phyloP scores from a whole-genome alignment of 2,329 filamentous ascomycete species.

The Colletotrichum tamarilloi region DNA sequence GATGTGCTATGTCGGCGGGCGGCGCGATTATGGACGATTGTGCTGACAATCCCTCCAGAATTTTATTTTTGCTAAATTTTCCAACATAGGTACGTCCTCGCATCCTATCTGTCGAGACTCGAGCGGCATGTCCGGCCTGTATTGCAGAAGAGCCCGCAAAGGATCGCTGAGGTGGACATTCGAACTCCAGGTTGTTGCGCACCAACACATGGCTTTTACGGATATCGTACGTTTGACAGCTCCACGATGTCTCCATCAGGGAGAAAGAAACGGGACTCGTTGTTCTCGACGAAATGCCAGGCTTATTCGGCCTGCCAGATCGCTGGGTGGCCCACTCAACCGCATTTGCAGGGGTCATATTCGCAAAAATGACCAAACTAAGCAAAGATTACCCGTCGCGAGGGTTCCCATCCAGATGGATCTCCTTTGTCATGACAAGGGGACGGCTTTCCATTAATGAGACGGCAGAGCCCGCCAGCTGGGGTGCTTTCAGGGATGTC shows the following conservation, averaged over 20 bases:
- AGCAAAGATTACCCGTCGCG: constrained; percentile 33
- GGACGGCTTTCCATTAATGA: constrained; percentile 27
- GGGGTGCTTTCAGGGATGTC: constrained; percentile 25
- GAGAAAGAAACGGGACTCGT: constrained; percentile 31
- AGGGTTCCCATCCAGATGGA: constrained; percentile 30
- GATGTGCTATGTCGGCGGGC: constrained; percentile 7
- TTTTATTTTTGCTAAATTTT: neutral
- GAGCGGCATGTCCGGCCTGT: constrained; percentile 23
- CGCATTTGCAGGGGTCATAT: constrained; percentile 26
- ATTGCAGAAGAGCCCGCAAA: constrained; percentile 14
- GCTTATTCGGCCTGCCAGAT: constrained; percentile 34
- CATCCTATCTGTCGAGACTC: constrained; percentile 3
- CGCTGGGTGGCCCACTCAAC: constrained; percentile 30
- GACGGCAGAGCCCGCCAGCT: constrained; percentile 36
- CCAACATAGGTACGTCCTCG: neutral
- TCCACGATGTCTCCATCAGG: constrained; percentile 18
- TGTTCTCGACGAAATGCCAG: constrained; percentile 31
- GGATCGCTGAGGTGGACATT: constrained; percentile 19
- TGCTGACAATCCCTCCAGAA: neutral
- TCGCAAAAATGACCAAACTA: constrained; percentile 34
- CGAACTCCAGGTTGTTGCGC: constrained; percentile 14
- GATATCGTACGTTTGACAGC: constrained; percentile 32
- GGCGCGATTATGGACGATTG: constrained; percentile 1
- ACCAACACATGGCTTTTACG: constrained; percentile 26
- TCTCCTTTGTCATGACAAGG: constrained; percentile 16